Base-by-base conservation (phyloP, 1,139 yeast genomes). In the Hanseniaspora sp. region DNA sequence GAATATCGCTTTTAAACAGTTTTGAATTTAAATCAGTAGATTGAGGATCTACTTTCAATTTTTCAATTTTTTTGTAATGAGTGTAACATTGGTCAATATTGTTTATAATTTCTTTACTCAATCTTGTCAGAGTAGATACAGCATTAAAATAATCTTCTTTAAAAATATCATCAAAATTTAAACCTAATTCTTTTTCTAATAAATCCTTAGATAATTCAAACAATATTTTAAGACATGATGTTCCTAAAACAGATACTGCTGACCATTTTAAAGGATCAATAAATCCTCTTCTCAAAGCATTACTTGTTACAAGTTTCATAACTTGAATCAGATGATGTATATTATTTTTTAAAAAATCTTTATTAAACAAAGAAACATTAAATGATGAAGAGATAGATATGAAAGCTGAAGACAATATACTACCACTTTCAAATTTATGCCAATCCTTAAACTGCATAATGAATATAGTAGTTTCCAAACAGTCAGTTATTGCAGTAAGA, bases 211-310 rank as follows among this genome's bases (percentile, higher is more conserved):
- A 31, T n/a, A 51, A 17, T 5, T 15, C 45, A 39, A 48, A 44
- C 5, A 53, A 7, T 28, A 53, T 42, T 30, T 30, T 48, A n/a
- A 39, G 12, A 8, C 29, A 43, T 3, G 44, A 39, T 18, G 48
- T 48, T 5, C 49, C 47, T 12, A 48, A 39, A 2, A 43, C 35
- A 0, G 56, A 35, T 12, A 48, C 17, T 12, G 40, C 53, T 13
- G 48, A 43, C 56, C 56, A 53, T 17, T 39, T 53, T 2, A 53
- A 37, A 8, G 53, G 46, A 48, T 53, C 53, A 18, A 53, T 48
- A 15, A 48, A 53, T 1, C 56, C 53, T 23, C n/a, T 34, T 40
- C 40, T 37, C 2, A n/a, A 40, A 3, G 46, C 7, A 3, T 38
- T 18, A 7, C 23, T 38, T 0, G 40, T 39, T 7, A 45, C 5